Evolutionary conservation across 306 rosid species (phyloP).

Genomic region (Corylus avellana): DNA sequence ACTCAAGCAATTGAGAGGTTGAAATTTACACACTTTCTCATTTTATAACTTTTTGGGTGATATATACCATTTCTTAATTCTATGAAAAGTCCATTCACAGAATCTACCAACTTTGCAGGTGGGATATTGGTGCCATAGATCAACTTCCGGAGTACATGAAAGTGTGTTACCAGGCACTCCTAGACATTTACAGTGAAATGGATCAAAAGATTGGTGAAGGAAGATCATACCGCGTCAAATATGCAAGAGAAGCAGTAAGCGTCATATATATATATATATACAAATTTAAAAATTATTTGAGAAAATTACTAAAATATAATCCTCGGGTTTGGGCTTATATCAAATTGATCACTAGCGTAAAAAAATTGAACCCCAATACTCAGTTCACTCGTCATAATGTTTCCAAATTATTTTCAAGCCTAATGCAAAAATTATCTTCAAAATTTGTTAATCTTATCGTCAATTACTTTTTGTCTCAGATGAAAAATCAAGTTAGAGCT

Average conservation of each 20-base stretch:
- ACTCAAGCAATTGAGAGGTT: conserved; percentile 41
- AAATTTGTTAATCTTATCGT: too few relatives aligned
- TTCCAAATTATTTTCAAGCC: too few relatives aligned
- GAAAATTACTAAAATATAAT: too few relatives aligned
- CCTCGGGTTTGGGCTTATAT: too few relatives aligned
- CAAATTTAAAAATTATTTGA: too few relatives aligned
- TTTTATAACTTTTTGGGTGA: neutral
- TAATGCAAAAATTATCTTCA: too few relatives aligned
- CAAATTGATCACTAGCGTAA: too few relatives aligned
- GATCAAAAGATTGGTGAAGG: conserved; percentile 27
- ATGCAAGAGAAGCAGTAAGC: conserved; percentile 29
- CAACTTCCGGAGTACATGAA: conserved; percentile 23
- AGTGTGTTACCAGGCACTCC: neutral
- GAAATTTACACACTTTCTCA: neutral
- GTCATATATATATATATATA: too few relatives aligned
- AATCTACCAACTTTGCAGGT: neutral
- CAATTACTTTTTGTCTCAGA: neutral
- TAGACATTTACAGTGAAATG: conserved; percentile 27
- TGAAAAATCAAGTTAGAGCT: conserved; percentile 22
- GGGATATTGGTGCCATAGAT: neutral
- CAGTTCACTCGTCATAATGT: too few relatives aligned
- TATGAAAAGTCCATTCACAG: neutral
- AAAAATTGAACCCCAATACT: too few relatives aligned
- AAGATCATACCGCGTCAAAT: conserved; percentile 20
- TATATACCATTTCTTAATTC: too few relatives aligned